Conservation (phyloP, 257 asterid genomes). For the Solanum ossicruentum region DNA sequence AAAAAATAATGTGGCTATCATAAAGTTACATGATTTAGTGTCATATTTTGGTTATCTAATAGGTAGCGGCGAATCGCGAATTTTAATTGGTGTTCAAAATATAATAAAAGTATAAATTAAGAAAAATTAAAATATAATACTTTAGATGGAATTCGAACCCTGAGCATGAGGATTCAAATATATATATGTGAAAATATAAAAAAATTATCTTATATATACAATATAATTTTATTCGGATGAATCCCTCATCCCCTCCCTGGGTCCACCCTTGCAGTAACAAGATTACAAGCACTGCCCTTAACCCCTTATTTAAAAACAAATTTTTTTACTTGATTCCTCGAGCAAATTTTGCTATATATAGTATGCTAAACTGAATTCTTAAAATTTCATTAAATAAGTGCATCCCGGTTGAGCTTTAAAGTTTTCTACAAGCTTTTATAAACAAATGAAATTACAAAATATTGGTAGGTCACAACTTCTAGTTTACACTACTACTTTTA, state of each 20-base stretch:
- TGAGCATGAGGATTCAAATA: too few species aligned
- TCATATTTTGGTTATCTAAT: too few species aligned
- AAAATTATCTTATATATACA: too few species aligned
- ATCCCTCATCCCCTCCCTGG: too few species aligned
- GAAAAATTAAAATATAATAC: too few species aligned
- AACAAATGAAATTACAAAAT: not conserved
- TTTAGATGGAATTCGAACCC: too few species aligned
- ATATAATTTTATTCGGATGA: too few species aligned
- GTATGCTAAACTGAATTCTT: not conserved
- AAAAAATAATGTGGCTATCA: not conserved
- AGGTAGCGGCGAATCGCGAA: too few species aligned
- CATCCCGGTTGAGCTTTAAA: not conserved
- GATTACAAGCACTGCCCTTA: not conserved
- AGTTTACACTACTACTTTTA: not conserved
- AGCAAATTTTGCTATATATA: not conserved
- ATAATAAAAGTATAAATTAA: too few species aligned
- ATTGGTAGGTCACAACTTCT: not conserved
- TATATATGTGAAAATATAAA: too few species aligned
- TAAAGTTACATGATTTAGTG: not conserved
- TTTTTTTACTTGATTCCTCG: not conserved
- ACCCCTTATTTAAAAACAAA: not conserved
- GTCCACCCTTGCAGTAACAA: too few species aligned
- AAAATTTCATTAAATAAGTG: not conserved
- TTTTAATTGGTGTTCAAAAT: too few species aligned
- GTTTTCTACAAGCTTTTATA: not conserved